Base-by-base conservation (phyloP, 257 asterid species). In the Agastache rugosa region DNA sequence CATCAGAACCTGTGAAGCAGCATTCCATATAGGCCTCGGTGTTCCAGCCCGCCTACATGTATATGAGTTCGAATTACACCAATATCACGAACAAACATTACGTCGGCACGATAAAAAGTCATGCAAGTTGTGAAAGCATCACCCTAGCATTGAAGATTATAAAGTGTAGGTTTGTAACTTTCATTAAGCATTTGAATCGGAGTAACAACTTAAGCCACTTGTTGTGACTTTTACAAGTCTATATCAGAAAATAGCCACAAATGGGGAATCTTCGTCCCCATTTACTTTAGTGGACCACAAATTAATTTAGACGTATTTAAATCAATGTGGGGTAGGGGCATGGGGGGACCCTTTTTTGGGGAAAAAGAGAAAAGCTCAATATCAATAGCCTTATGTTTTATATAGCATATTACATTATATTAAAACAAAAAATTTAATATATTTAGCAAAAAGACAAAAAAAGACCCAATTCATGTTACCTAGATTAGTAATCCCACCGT, bases 21-120 rank as follows among this genome's bases (percentile, higher is more conserved):
- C 94, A 19, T 89, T 89, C 96, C 92, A 87, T 5, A 89, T n/a
- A 0, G 96, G 97, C 80, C 97, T 85, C 3, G 96, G 94, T 5
- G 83, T 83, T 65, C 91, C 92, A 7, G 78, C 78, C 72, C 75
- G 80, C 84, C 97, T 91, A 48, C 45, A 50, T 4, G 5, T 15
- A 5, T 20, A 8, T 19, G 23, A 39, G 67, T 11, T 72, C n/a
- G 2, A 47, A 45, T 4, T 5, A 5, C 19, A 71, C 14, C 45
- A 42, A 39, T 10, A 7, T 19, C 31, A 63, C 11, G 0, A 63
- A 9, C 50, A 20, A 8, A 60, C 8, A 19, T 29, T 31, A 27
- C 29, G 65, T 59, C 63, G 37, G 35, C 11, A 27, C 10, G 12
- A 19, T 8, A 20, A 53, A 7, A 53, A 19, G 23, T 53, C 23